Conservation (phyloP, 176 grass and related monocot genomes). For the Oryza meridionalis region DNA sequence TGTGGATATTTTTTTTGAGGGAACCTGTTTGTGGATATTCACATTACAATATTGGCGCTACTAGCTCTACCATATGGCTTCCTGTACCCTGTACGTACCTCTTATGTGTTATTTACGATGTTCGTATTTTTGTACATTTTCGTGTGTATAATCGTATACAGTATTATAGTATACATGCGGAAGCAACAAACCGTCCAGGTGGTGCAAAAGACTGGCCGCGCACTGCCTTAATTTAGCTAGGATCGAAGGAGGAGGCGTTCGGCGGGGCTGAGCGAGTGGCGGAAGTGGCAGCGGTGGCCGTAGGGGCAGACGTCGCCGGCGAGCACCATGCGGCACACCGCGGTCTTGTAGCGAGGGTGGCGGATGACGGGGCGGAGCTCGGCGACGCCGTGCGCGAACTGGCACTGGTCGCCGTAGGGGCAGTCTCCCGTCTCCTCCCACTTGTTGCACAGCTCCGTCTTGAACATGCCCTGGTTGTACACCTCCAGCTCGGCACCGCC, state of each 20-base stretch:
- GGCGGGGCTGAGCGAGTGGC: slow-evolving; percentile 78
- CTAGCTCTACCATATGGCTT: slow-evolving; percentile 16
- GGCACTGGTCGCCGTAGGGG: slow-evolving; percentile 86
- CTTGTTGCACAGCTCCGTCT: slow-evolving; percentile 99
- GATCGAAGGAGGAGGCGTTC: slow-evolving; percentile 64
- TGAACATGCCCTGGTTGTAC: slow-evolving; percentile 97
- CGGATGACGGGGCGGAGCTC: slow-evolving; percentile 97
- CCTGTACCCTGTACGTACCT: background rate
- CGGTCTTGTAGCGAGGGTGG: slow-evolving; percentile 96
- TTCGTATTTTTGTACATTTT: slow-evolving; percentile 49
- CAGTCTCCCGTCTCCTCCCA: slow-evolving; percentile 93
- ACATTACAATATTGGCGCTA: slow-evolving; percentile 33
- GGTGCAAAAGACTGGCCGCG: slow-evolving; percentile 12
- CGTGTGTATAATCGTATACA: background rate
- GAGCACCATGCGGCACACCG: slow-evolving; percentile 98
- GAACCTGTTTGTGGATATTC: slow-evolving; percentile 37
- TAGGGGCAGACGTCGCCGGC: slow-evolving; percentile 83
- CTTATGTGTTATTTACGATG: slow-evolving; percentile 41
- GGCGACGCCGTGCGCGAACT: slow-evolving; percentile 95
- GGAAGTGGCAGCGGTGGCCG: slow-evolving; percentile 97
- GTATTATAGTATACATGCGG: background rate
- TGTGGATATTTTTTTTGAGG: too few species aligned
- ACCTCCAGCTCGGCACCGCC: slow-evolving; percentile 75
- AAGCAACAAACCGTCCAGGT: slow-evolving; percentile 8
- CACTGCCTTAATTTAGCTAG: background rate